phyloP scores from a whole-genome alignment of 2,329 filamentous ascomycete genomes.

The Fusarium piperis region DNA sequence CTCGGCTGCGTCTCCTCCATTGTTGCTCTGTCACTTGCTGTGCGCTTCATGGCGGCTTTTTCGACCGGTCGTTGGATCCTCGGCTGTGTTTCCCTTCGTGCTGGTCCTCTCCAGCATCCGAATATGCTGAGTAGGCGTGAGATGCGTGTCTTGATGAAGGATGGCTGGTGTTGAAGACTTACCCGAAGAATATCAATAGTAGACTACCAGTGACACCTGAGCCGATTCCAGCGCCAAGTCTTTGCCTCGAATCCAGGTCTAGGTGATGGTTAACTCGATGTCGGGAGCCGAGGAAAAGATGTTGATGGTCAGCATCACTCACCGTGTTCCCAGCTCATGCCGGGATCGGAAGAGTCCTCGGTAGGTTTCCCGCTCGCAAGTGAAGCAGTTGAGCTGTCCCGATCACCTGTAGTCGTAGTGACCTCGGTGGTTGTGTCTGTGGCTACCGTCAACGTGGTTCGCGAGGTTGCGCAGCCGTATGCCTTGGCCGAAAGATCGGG shows the following conservation, averaged over 20 bases:
- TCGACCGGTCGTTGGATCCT: background rate
- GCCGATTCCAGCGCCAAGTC: constrained; percentile 18
- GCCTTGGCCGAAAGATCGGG: background rate
- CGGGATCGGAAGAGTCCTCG: too few species aligned
- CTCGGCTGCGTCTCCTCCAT: background rate
- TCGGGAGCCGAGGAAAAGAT: too few species aligned
- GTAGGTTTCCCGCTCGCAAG: too few species aligned
- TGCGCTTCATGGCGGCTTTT: background rate
- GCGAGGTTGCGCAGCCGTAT: constrained; percentile 13
- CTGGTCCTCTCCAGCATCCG: constrained; percentile 12
- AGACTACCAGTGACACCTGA: constrained; percentile 10
- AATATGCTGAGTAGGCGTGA: constrained; percentile 10
- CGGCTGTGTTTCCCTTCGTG: background rate
- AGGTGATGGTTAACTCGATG: background rate
- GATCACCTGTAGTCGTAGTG: too few species aligned
- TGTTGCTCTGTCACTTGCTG: background rate
- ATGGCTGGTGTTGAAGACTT: background rate
- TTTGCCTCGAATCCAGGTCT: constrained; percentile 19
- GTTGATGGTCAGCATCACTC: background rate
- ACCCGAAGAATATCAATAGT: constrained; percentile 22
- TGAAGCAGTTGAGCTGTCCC: too few species aligned
- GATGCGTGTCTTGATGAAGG: background rate
- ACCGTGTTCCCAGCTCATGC: background rate
- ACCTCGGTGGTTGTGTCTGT: background rate
- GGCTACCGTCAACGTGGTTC: constrained; percentile 4